Evolutionary conservation across 1,139 yeast genomes (phyloP).

Genomic region (Geotrichum bryndzae): DNA sequence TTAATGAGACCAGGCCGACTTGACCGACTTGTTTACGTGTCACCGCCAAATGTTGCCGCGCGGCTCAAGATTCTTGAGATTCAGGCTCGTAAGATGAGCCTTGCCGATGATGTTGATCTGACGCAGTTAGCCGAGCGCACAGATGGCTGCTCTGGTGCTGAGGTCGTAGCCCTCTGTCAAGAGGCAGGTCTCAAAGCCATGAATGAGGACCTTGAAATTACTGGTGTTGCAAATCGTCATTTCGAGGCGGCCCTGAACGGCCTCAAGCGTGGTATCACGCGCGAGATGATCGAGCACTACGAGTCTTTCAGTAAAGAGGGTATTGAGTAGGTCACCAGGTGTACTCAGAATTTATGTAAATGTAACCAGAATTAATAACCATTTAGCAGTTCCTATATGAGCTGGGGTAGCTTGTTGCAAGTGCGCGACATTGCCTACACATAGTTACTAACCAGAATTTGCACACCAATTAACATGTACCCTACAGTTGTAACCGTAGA

Average conservation of each 20-base stretch:
- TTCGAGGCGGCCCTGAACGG: slow-evolving; percentile 65
- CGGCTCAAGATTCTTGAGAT: slow-evolving; percentile 69
- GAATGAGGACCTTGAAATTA: slow-evolving; percentile 61
- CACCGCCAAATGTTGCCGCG: slow-evolving; percentile 82
- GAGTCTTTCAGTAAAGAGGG: slow-evolving; percentile 47
- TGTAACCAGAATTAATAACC: neutral
- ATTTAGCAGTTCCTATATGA: too few relatives aligned
- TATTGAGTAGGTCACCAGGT: neutral
- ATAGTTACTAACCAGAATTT: too few relatives aligned
- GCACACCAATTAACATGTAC: too few relatives aligned
- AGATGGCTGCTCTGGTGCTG: slow-evolving; percentile 96
- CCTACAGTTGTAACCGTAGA: too few relatives aligned
- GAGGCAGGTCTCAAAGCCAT: slow-evolving; percentile 93
- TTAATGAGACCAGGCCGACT: slow-evolving; percentile 88
- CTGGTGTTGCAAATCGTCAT: slow-evolving; percentile 52
- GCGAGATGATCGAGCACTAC: slow-evolving; percentile 76
- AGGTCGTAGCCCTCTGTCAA: slow-evolving; percentile 82
- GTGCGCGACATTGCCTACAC: too few relatives aligned
- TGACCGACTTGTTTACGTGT: slow-evolving; percentile 85
- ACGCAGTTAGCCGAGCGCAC: slow-evolving; percentile 57
- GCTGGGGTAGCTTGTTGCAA: too few relatives aligned
- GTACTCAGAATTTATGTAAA: neutral
- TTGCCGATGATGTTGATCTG: slow-evolving; percentile 40
- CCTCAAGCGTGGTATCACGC: slow-evolving; percentile 71
- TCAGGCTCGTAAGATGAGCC: slow-evolving; percentile 51